Base-by-base conservation (phyloP, 352 stramenopile genomes). In the Pythium guiyangense region DNA sequence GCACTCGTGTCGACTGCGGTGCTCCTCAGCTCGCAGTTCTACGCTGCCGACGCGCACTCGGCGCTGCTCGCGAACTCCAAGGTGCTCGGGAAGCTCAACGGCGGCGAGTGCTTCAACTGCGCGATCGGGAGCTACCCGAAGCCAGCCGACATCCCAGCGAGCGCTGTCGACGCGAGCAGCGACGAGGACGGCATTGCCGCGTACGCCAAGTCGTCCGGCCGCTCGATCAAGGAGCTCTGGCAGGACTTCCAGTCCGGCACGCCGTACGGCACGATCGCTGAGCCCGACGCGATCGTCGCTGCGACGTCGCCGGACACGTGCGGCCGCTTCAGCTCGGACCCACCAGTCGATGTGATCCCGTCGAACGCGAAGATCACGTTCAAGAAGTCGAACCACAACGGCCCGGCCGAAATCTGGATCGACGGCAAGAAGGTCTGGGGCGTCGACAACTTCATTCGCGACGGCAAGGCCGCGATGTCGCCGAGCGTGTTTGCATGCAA, bases 311-410 rank as follows among this genome's bases (percentile, higher is more conserved):
- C 57, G 14, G 60, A 46, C 43, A 57, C 54, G 42, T 66, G 60
- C 20, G 60, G 60, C 14, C 60, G 60, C 49, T 66, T 55, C 53
- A 54, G n/a, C n/a, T 31, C 49, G 17, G 43, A 57, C 47, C 60
- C 60, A 25, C 53, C 60, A 18, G 35, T 59, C 3, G 60, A 57
- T 22, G 34, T 53, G 22, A 48, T 66, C 35, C 60, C 60, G 6
- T 37, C 60, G 22, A 20, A 39, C 42, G 54, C 60, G 4, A 57
- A 56, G 40, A 66, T 66, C 60, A 54, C 60, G 48, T 66, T 62
- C 53, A 66, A 66, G 44, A 66, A 66, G 60, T 62, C 60, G 14
- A 66, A 66, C 60, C 60, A 66, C 60, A 66, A 66, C 43, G 60
- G 60, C 9, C 60, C 60, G n/a, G 60, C 46, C 25, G 60, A 66